Evolutionary conservation across 306 rosid genomes (phyloP), one percentile per base, ranked within the genome.

Genomic region (Cucurbita ficifolia): DNA sequence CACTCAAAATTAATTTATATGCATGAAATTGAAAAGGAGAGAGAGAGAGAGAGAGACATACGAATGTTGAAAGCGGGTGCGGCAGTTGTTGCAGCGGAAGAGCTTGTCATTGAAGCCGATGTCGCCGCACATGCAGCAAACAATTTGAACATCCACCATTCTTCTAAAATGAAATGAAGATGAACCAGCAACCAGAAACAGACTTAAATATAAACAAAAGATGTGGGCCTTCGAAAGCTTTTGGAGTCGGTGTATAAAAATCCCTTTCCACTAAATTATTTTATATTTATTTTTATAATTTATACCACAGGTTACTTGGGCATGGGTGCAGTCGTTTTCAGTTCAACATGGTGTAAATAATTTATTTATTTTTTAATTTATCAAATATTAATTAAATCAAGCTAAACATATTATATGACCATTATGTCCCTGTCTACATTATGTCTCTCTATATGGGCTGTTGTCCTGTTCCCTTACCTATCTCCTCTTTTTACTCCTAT

Each of bases 91-190:
- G 86, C 98, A 93, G 82, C 96, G 98, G 84, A 93, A 93, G 64
- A 93, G 92, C 78, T 93, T 93, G 83, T 93, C 93, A 2, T 88
- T 82, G 81, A 93, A 93, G 68, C 98, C 98, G 77, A 93, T 83
- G 64, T 93, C 98, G 38, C 98, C 98, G 40, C 98, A 93, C 96
- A 93, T 84, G 96, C 96, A 90, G 79, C 98, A 93, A 9, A 93
- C 96, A 1, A 86, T 87, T 77, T 84, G 84, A 58, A 48, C 83
- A 87, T 92, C 98, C 83, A 86, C 96, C 98, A 92, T 91, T 12
- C 17, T 12, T 45, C 49, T 45, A 10, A 45, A 13, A 54, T 7
- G 24, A 43, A 11, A 55, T 38, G 65, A 22, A 55, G 81, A 42
- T 42, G 51, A 19, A 49, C 63, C 2, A 29, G 33, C 33, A 29